These are phyloP conservation scores for Phaeosphaeriaceae sp. DNA, from an alignment of 2,329 filamentous ascomycete species.

Conservation along the genomic window DNA sequence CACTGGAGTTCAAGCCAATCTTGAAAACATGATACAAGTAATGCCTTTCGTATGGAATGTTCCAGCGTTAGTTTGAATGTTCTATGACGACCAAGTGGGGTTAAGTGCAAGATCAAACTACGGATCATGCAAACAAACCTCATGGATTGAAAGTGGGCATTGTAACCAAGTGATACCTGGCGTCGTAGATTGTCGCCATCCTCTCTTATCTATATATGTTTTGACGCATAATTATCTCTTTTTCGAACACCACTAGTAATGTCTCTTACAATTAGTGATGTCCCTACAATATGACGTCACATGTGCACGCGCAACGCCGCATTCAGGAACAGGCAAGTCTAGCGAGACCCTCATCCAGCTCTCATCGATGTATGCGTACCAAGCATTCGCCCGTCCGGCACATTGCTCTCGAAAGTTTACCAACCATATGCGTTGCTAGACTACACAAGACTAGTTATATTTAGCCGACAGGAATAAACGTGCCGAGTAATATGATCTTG, in stretches of 20 bases:
- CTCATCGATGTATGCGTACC: background rate
- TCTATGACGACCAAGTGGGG: background rate
- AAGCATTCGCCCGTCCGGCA: too few species aligned
- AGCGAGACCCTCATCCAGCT: background rate
- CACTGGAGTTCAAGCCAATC: background rate
- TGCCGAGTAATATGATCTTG: too few species aligned
- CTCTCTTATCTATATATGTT: constrained; percentile 12
- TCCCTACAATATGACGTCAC: background rate
- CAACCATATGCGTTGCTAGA: too few species aligned
- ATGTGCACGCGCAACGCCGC: background rate
- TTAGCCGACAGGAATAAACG: too few species aligned
- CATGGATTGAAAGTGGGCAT: constrained; percentile 27
- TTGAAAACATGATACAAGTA: constrained; percentile 4
- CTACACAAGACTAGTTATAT: too few species aligned
- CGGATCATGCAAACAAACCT: constrained; percentile 28
- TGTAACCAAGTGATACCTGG: constrained; percentile 49
- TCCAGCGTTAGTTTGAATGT: too few species aligned
- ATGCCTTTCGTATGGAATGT: constrained; percentile 23
- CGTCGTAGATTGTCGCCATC: constrained; percentile 39
- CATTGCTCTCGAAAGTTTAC: too few species aligned
- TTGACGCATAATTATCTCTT: background rate
- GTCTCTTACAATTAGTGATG: too few species aligned
- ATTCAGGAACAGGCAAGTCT: constrained; percentile 3
- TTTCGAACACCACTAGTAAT: too few species aligned
- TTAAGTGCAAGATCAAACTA: constrained; percentile 27